Evolutionary conservation across 2,329 filamentous ascomycete genomes (phyloP).

Genomic region (Cladosporium sp.): DNA sequence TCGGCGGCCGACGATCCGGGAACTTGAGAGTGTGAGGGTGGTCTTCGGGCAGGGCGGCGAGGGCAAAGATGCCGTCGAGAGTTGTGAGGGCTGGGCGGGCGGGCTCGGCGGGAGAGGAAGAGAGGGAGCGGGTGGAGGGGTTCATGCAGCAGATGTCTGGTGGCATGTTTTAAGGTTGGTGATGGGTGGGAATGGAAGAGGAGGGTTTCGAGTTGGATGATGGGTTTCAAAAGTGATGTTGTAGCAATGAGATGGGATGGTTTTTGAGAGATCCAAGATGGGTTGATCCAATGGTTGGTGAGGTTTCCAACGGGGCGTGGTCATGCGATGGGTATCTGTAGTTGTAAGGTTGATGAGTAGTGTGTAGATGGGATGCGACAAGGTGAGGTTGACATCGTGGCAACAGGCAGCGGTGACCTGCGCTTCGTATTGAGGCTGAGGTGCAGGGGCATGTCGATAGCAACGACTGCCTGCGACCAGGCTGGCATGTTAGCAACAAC

Average conservation of each 20-base stretch:
- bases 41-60: slow-evolving; percentile 27
- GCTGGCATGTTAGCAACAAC: background rate
- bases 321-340: background rate
- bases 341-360: too few species aligned
- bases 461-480: background rate
- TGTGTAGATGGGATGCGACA: background rate
- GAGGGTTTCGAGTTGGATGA: background rate
- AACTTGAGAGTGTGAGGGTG: slow-evolving; percentile 29
- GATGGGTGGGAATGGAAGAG: background rate
- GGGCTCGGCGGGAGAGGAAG: slow-evolving; percentile 7
- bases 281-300: background rate
- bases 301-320: background rate
- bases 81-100: background rate
- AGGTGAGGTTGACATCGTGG: background rate
- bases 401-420: background rate
- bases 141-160: slow-evolving; percentile 20
- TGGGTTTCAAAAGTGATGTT: background rate
- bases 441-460: background rate
- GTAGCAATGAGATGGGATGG: background rate
- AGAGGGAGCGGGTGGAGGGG: slow-evolving; percentile 20
- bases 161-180: background rate
- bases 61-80: slow-evolving; percentile 24
- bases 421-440: background rate
- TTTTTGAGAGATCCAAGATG: background rate
- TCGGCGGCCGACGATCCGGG: slow-evolving; percentile 13